Evolutionary conservation across 2,329 filamentous ascomycete species (phyloP).

Genomic region (Metarhizium sp.): DNA sequence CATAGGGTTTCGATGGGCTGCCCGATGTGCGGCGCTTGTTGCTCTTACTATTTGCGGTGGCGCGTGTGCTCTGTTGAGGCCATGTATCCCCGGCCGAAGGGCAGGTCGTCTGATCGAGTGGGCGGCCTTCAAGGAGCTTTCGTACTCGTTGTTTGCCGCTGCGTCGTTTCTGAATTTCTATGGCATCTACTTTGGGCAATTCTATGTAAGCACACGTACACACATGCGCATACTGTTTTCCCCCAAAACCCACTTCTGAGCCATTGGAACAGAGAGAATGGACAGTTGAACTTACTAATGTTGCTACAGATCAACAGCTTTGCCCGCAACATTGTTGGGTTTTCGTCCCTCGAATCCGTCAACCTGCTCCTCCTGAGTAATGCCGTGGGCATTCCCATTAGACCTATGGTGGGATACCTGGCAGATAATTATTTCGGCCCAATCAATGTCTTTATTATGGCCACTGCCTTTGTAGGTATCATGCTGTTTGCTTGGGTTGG

Average conservation of each 20-base stretch:
- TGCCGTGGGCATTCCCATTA: slow-evolving; percentile 43
- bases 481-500: slow-evolving; percentile 47
- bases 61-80: slow-evolving; percentile 29
- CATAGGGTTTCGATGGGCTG: slow-evolving; percentile 55
- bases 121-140: slow-evolving; percentile 44
- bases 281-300: neutral
- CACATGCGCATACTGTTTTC: no score
- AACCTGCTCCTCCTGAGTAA: slow-evolving; percentile 48
- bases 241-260: neutral
- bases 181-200: slow-evolving; percentile 28
- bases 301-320: slow-evolving; percentile 31
- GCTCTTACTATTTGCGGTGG: slow-evolving; percentile 35
- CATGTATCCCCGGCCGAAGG: slow-evolving; percentile 37
- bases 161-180: slow-evolving; percentile 37
- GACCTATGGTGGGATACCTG: slow-evolving; percentile 42
- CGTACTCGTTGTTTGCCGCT: slow-evolving; percentile 43
- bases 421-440: slow-evolving; percentile 43
- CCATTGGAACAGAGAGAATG: neutral
- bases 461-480: slow-evolving; percentile 32
- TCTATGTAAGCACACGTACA: slow-evolving; percentile 26
- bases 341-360: slow-evolving; percentile 40
- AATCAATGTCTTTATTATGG: slow-evolving; percentile 44
- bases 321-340: slow-evolving; percentile 31
- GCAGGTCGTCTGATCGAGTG: slow-evolving; percentile 44
- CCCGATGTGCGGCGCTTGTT: slow-evolving; percentile 56